phyloP scores from a whole-genome alignment of 208 protist species.

The Leishmania guyanensis region DNA sequence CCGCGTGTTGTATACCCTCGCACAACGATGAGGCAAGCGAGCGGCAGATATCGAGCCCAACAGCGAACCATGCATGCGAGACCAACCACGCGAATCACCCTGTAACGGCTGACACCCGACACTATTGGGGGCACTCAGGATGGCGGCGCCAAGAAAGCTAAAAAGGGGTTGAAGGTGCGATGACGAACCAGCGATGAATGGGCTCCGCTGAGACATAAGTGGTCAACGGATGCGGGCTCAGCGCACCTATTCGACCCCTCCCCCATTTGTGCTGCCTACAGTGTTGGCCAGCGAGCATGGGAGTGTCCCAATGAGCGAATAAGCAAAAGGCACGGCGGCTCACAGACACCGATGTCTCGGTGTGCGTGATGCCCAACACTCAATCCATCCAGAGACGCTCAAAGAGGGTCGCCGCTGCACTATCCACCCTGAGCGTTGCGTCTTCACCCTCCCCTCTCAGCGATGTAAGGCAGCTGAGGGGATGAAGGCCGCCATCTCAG shows the following conservation, averaged over 20 bases:
- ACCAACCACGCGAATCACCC: neutral
- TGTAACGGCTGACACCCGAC: neutral
- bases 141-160: neutral
- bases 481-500: conserved; percentile 24
- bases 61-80: neutral
- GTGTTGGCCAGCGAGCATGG: neutral
- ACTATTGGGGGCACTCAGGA: neutral
- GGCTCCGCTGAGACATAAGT: neutral
- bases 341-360: neutral
- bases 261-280: neutral
- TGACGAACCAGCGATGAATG: neutral
- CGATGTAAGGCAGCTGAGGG: conserved; percentile 8
- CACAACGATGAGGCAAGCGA: neutral
- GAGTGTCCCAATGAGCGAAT: neutral
- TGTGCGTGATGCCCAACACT: neutral
- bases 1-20: neutral
- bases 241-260: neutral
- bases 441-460: neutral
- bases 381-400: neutral
- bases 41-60: neutral
- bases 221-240: neutral
- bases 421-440: neutral
- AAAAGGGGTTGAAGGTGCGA: neutral
- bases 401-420: neutral
- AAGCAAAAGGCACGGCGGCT: neutral